These are phyloP conservation scores for Wallacemonas sp. DNA, from an alignment of 208 protist genomes.

Conservation along the genomic window DNA sequence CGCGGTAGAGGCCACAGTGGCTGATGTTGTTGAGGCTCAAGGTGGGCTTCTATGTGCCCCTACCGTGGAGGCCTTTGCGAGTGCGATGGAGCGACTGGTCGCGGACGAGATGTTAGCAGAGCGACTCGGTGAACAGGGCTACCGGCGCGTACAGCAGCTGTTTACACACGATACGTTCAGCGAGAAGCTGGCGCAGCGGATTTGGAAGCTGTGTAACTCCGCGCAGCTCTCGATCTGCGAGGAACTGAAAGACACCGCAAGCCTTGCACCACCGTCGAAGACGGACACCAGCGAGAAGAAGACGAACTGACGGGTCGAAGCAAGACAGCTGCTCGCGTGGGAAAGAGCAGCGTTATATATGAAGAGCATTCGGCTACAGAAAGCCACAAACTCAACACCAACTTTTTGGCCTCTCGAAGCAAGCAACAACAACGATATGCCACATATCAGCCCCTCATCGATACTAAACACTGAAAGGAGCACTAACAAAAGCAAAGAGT, in stretches of 20 bases:
- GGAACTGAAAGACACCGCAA: not conserved
- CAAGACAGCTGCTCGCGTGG: no score
- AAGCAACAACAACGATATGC: no score
- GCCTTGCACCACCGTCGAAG: not conserved
- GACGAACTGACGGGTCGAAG: slow-evolving; percentile 11
- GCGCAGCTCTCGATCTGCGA: not conserved
- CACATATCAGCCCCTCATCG: no score
- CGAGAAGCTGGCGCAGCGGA: slow-evolving; percentile 41
- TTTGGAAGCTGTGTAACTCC: slow-evolving; percentile 13
- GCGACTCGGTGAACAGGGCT: slow-evolving; percentile 44
- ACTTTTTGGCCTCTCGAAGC: no score
- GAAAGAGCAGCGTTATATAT: no score
- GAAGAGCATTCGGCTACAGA: no score
- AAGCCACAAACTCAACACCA: no score
- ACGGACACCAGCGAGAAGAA: not conserved
- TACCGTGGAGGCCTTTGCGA: slow-evolving; percentile 60
- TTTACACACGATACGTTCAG: slow-evolving; percentile 67
- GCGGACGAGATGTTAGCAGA: slow-evolving; percentile 27
- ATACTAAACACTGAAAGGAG: no score
- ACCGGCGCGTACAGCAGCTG: slow-evolving; percentile 28
- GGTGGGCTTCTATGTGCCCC: slow-evolving; percentile 62
- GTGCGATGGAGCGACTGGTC: slow-evolving; percentile 43
- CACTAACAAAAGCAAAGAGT: no score
- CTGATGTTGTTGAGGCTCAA: slow-evolving; percentile 17
- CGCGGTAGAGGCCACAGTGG: slow-evolving; percentile 6